phyloP scores from a whole-genome alignment of 306 rosid species.

The Luffa aegyptiaca region DNA sequence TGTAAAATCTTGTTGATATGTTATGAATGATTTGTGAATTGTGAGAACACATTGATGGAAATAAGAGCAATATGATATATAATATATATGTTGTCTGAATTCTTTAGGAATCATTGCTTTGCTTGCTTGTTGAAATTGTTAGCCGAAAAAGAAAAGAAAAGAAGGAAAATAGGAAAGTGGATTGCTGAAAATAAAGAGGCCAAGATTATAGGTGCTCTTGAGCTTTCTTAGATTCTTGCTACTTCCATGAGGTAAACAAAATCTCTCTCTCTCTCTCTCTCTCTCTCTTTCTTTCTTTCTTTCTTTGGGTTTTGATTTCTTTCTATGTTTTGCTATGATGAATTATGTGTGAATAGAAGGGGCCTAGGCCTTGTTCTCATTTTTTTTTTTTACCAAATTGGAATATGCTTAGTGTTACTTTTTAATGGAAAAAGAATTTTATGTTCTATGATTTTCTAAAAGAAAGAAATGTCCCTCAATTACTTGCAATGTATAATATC shows the following conservation, averaged over 20 bases:
- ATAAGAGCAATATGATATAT: not conserved
- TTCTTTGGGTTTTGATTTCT: not conserved
- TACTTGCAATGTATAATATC: not conserved
- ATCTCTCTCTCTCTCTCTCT: not conserved
- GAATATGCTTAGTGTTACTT: not conserved
- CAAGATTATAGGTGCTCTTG: slow-evolving; percentile 1
- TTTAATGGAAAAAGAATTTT: not conserved
- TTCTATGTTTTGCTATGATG: not conserved
- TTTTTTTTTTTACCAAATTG: not conserved
- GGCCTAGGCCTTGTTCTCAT: not conserved
- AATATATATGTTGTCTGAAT: not conserved
- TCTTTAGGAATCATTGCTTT: slow-evolving; percentile 28
- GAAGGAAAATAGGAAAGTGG: not conserved
- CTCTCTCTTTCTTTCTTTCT: not conserved
- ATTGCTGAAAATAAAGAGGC: slow-evolving; percentile 5
- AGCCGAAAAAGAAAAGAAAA: slow-evolving; percentile 16
- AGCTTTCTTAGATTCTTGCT: slow-evolving; percentile 10
- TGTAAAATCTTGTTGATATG: not conserved
- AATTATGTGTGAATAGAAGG: not conserved
- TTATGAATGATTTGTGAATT: not conserved
- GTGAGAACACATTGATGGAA: not conserved
- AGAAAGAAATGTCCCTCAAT: not conserved
- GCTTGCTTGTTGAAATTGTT: slow-evolving; percentile 24
- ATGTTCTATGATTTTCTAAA: not conserved
- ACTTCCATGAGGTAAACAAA: not conserved